Evolutionary conservation across 345 rosid genomes (phyloP).

Genomic region (Psidium friedrichsthalianum): DNA sequence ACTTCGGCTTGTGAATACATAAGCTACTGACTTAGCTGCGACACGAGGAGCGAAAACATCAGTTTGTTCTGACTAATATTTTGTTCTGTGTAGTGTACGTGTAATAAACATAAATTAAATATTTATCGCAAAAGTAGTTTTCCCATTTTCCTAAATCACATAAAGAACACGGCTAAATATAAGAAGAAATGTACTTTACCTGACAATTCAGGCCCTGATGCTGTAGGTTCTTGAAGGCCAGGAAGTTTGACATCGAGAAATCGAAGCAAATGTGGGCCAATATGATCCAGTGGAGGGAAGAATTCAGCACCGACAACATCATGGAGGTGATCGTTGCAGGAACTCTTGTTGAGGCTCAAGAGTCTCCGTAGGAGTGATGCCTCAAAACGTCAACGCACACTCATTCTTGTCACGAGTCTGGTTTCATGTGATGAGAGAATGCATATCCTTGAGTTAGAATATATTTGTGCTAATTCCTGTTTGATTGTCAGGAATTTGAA

Average conservation of each 20-base stretch:
- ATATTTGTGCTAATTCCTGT: neutral
- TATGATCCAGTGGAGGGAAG: constrained; percentile 89
- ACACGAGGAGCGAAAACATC: neutral
- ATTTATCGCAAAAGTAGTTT: neutral
- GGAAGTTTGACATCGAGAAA: constrained; percentile 83
- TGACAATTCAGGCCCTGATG: neutral
- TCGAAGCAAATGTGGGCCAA: constrained; percentile 91
- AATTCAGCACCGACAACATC: constrained; percentile 65
- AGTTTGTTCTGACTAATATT: neutral
- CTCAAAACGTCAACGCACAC: neutral
- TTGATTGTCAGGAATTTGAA: constrained; percentile 49
- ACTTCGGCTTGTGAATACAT: neutral
- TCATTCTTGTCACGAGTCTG: neutral
- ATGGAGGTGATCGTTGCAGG: constrained; percentile 36
- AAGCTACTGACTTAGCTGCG: neutral
- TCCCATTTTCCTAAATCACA: neutral
- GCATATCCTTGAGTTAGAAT: neutral
- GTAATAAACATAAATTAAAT: neutral
- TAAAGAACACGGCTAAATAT: neutral
- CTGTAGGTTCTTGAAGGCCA: constrained; percentile 82
- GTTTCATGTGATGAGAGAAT: neutral
- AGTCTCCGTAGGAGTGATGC: neutral
- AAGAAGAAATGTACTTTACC: neutral
- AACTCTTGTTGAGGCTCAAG: neutral
- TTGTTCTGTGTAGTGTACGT: neutral